Percentiles rank a stretch among this genome's conserved stretches.
Conservation (phyloP, 1,139 yeast species). For the Nakaseomyces kungkrabaensis region DNA sequence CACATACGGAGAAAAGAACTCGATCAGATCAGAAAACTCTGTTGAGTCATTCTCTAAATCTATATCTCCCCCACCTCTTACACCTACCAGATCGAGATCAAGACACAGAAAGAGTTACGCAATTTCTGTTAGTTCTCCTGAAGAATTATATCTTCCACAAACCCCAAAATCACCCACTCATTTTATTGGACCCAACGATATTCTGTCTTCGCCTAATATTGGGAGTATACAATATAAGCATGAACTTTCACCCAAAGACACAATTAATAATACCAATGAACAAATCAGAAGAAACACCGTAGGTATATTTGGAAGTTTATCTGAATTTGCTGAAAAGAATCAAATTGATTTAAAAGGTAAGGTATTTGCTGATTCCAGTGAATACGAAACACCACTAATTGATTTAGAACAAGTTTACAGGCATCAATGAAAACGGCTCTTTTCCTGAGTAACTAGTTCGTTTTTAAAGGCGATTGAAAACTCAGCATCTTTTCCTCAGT, state of each 20-base stretch:
- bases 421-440: not conserved
- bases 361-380: constrained; percentile 20
- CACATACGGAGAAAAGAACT: not conserved
- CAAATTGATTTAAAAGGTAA: constrained; percentile 14
- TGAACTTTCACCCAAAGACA: constrained; percentile 12
- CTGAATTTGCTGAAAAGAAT: constrained; percentile 17
- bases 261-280: constrained; percentile 20
- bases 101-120: constrained; percentile 9
- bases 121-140: constrained; percentile 6
- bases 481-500: no score
- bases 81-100: not conserved
- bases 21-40: not conserved
- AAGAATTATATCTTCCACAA: not conserved
- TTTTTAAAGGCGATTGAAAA: no score
- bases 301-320: constrained; percentile 14
- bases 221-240: constrained; percentile 6
- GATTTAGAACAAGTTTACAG: constrained; percentile 1
- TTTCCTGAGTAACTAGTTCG: no score
- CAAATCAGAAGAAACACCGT: constrained; percentile 22
- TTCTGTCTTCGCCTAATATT: not conserved
- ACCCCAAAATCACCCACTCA: constrained; percentile 3
- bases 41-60: not conserved
- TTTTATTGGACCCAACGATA: not conserved
- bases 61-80: not conserved
- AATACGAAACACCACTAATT: constrained; percentile 4